phyloP scores from a whole-genome alignment of 176 grass and related monocot genomes.

The Pharus latifolius region DNA sequence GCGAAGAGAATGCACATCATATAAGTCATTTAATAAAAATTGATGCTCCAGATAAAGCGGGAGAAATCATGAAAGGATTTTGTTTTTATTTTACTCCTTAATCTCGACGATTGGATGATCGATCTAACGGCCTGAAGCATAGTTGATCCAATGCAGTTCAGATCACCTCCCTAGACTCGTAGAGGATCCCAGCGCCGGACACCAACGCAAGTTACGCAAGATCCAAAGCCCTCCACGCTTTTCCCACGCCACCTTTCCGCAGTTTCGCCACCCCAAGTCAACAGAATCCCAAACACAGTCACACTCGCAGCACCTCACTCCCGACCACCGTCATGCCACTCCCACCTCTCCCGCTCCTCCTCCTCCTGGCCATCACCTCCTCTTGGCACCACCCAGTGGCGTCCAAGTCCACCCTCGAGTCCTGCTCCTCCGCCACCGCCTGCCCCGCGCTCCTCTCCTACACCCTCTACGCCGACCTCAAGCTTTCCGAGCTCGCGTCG shows the following conservation, averaged over 20 bases:
- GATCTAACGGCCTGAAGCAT: no score
- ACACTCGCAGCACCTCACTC: neutral
- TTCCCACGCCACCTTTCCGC: neutral
- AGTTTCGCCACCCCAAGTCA: neutral
- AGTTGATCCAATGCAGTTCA: no score
- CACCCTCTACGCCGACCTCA: slow-evolving; percentile 82
- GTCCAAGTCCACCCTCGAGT: slow-evolving; percentile 67
- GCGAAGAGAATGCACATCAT: no score
- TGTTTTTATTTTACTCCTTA: no score
- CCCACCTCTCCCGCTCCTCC: neutral
- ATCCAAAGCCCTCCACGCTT: slow-evolving; percentile 11
- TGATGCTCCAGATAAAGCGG: no score
- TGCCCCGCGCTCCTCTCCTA: slow-evolving; percentile 77
- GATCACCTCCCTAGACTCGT: no score
- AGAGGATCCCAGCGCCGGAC: neutral
- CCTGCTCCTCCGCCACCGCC: slow-evolving; percentile 53
- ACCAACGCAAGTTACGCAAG: neutral
- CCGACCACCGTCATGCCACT: slow-evolving; percentile 13
- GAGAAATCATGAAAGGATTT: no score
- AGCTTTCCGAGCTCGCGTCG: slow-evolving; percentile 65
- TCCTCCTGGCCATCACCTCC: slow-evolving; percentile 1
- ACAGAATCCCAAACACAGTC: neutral
- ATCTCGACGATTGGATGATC: no score
- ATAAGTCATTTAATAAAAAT: no score
- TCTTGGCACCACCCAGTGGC: neutral